phyloP scores from a whole-genome alignment of 1,284 basidiomycete species.

The Ceratobasidium sp. region DNA sequence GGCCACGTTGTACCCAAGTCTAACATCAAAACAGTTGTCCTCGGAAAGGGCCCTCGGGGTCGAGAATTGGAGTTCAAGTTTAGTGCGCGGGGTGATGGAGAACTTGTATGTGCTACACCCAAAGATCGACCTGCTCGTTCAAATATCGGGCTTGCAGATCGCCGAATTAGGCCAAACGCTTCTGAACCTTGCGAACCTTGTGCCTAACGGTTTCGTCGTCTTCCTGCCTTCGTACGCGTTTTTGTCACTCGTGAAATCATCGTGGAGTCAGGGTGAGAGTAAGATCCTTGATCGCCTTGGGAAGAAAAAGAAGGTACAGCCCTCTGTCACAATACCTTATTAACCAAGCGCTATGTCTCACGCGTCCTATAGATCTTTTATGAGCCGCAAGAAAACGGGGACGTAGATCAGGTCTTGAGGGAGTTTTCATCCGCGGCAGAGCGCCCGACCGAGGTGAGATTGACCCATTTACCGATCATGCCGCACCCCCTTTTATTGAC shows the following conservation, averaged over 20 bases:
- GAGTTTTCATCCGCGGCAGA: conserved; percentile 78
- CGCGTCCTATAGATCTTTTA: conserved; percentile 79
- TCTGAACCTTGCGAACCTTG: conserved; percentile 80
- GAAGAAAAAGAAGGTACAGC: conserved; percentile 77
- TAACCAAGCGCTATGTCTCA: conserved; percentile 15
- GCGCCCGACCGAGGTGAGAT: conserved; percentile 58
- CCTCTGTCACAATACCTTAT: conserved; percentile 49
- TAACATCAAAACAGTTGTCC: conserved; percentile 84
- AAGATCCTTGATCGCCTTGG: conserved; percentile 75
- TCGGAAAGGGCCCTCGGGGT: conserved; percentile 84
- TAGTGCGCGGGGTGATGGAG: conserved; percentile 77
- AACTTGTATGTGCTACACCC: conserved; percentile 66
- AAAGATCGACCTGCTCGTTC: conserved; percentile 2
- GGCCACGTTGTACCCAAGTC: conserved; percentile 90
- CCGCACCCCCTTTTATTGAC: conserved; percentile 4
- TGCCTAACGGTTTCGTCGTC: conserved; percentile 92
- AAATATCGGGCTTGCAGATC: conserved; percentile 66
- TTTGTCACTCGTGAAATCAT: conserved; percentile 74
- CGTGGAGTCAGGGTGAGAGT: conserved; percentile 71
- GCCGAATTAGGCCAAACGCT: conserved; percentile 88
- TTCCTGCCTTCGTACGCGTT: conserved; percentile 96
- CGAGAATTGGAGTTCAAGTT: conserved; percentile 87
- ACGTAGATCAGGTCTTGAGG: conserved; percentile 83
- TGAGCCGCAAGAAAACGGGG: conserved; percentile 84
- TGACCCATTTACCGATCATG: background rate